phyloP scores from a whole-genome alignment of 108 stramenopile species.

The Conticribra weissflogii region DNA sequence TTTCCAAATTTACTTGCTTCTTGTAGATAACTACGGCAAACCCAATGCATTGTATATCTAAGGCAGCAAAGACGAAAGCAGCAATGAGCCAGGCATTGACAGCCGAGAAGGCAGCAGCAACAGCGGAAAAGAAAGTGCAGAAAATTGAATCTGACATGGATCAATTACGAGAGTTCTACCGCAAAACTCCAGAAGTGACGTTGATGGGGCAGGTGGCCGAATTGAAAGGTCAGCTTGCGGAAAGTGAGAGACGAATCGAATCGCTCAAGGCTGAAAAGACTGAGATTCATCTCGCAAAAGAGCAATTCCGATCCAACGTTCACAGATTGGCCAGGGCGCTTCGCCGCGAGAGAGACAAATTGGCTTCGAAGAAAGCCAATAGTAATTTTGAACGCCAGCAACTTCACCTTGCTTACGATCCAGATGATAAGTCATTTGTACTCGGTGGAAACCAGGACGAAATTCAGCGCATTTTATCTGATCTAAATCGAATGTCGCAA shows the following conservation, averaged over 20 bases:
- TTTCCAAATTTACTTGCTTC: neutral
- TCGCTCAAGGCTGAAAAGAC: slow-evolving; percentile 36
- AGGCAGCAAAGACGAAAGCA: slow-evolving; percentile 47
- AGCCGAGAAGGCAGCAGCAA: slow-evolving; percentile 36
- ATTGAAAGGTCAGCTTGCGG: slow-evolving; percentile 49
- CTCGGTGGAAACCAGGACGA: slow-evolving; percentile 35
- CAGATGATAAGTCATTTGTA: slow-evolving; percentile 32
- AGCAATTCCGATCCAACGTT: slow-evolving; percentile 51
- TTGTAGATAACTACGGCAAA: neutral
- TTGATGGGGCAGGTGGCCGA: slow-evolving; percentile 47
- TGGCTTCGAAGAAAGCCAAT: slow-evolving; percentile 26
- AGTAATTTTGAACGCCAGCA: slow-evolving; percentile 22
- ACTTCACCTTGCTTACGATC: slow-evolving; percentile 41
- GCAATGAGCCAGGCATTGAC: slow-evolving; percentile 42
- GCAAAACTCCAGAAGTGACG: slow-evolving; percentile 46
- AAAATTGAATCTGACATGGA: slow-evolving; percentile 44
- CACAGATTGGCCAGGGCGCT: slow-evolving; percentile 47
- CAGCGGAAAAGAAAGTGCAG: slow-evolving; percentile 39
- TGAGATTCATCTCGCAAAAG: slow-evolving; percentile 38
- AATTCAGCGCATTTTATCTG: slow-evolving; percentile 39
- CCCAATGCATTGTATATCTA: slow-evolving; percentile 1
- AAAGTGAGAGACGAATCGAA: slow-evolving; percentile 48
- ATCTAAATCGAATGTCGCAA: slow-evolving; percentile 38
- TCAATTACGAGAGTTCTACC: slow-evolving; percentile 35
- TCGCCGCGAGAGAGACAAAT: slow-evolving; percentile 35